Base-by-base conservation (phyloP, 176 grass and related monocot genomes). In the Themeda triandra region DNA sequence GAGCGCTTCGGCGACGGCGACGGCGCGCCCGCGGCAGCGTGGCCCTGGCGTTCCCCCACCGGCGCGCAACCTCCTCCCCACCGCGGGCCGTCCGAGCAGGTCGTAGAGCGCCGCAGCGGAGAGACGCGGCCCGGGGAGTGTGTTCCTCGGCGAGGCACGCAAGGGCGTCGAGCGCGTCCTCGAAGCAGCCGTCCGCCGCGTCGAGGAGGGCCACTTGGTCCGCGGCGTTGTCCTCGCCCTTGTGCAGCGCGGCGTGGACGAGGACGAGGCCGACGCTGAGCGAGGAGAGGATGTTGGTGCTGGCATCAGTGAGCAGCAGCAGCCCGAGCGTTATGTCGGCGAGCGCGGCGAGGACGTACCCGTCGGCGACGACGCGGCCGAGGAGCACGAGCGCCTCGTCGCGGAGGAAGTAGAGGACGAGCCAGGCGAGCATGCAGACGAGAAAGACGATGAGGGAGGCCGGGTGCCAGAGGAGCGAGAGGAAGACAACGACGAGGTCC, bases 391-490 rank as follows among this genome's bases (percentile, higher is more conserved):
- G 74, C 1, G 92, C 90, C 72, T 86, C 92, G 65, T 95, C 92
- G 41, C 91, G 91, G 24, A 98, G 84, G 86, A 98, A 95, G 86
- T 95, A 98, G 84, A 98, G 87, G 75, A 82, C 80, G 87, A 98
- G 79, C 95, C 95, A 97, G 0, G 64, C 92, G 84, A 90, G 73
- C 84, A 97, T 89, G 69, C 88, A 76, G 28, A 77, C 81, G 76
- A 94, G 24, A 75, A 97, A 97, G 24, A 97, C 96, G 70, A 99
- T 92, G 74, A 99, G 91, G 71, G 96, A 99, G 81, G 77, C 40
- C 14, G 96, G 96, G 27, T 94, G 91, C 91, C 89, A 99, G 73
- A 99, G 91, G 51, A 99, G 96, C 59, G 92, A 95, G 58, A 94
- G 69, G 92, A 94, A 92, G 78, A 96, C 73, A 74, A 92, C 87